These are phyloP conservation scores for Primulina huaijiensis DNA, from an alignment of 257 asterid genomes.

Conservation along the genomic window DNA sequence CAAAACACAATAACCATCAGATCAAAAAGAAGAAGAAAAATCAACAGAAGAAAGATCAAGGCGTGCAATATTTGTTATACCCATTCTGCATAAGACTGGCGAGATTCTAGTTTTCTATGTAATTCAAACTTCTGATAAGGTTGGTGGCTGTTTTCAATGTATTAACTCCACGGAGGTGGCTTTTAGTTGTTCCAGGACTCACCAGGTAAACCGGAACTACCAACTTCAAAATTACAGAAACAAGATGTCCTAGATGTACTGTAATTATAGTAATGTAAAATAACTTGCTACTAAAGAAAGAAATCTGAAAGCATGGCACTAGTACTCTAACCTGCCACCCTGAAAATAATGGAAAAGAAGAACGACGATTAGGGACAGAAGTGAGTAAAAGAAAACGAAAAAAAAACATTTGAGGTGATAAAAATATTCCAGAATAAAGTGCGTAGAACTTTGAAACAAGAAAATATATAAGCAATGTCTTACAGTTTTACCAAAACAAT, in stretches of 20 bases:
- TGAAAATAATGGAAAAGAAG: conserved; percentile 23
- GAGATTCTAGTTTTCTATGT: conserved; percentile 3
- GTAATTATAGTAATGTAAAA: conserved; percentile 3
- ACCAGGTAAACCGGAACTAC: conserved; percentile 36
- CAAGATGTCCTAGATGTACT: conserved; percentile 21
- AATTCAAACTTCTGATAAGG: conserved; percentile 23
- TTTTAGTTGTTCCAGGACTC: conserved; percentile 33
- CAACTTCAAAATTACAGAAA: conserved; percentile 25
- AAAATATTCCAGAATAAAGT: neutral
- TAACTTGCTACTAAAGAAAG: neutral
- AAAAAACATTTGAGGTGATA: neutral
- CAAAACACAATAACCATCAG: conserved; percentile 19
- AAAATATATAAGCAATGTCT: conserved; percentile 27
- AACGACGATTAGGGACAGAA: neutral
- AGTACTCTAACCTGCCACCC: conserved; percentile 35
- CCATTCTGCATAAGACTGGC: conserved; percentile 23
- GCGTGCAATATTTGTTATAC: conserved; percentile 2
- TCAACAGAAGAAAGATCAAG: neutral
- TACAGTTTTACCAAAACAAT: conserved; percentile 24
- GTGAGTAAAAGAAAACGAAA: conserved; percentile 5
- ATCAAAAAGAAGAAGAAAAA: neutral
- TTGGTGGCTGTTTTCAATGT: conserved; percentile 28
- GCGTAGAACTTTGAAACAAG: neutral
- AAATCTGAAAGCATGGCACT: conserved; percentile 21
- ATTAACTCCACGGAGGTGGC: conserved; percentile 33